Evolutionary conservation across 2,329 filamentous ascomycete species (phyloP), one percentile per base, ranked within the genome.

Genomic region (Teratosphaeria pseudoeucalypti): DNA sequence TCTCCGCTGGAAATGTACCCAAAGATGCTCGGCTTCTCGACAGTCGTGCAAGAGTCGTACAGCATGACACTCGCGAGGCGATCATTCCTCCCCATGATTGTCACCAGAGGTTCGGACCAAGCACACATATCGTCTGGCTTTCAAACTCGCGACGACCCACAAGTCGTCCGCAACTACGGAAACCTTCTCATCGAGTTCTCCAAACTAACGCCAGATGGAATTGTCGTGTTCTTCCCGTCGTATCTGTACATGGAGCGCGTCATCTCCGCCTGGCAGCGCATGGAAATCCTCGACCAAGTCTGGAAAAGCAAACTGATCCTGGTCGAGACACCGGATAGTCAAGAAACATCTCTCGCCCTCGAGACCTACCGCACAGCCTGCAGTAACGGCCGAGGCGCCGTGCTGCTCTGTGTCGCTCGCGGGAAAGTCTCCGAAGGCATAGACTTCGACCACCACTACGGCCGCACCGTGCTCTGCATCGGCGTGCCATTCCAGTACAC

Each of bases 161-260:
- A 89, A 63, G 92, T 97, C n/a, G 91, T 99, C 32, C 85, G 94
- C 55, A 99, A 99, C 73, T 99, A 96, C 68, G 95, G 94, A 53
- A 94, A 87, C 64, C 81, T 99, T 1, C 79, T 99, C 34, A 94
- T 92, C 7, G 94, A 99, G 72, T 97, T 99, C 72, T 89, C 91
- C 58, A 95, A 92, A 73, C 86, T 97, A 64, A 99, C 94, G 0
- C 95, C 94, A 0, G 94, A 99, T 69, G 94, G 94, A 34, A 86
- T 99, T 74, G 94, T 99, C n/a, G 94, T 99, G 47, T 99, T 99
- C 79, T 99, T 99, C 73, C 95, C 94, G 0, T 96, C 91, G 0
- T 99, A 99, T 69, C 82, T 99, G 1, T 99, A 99, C 77, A 97
- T 99, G 94, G 94, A 99, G 72, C 94, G 88, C 57, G 97, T 97